phyloP scores from a whole-genome alignment of 805 yeast genomes.

The Myxozyma mucilagina region DNA sequence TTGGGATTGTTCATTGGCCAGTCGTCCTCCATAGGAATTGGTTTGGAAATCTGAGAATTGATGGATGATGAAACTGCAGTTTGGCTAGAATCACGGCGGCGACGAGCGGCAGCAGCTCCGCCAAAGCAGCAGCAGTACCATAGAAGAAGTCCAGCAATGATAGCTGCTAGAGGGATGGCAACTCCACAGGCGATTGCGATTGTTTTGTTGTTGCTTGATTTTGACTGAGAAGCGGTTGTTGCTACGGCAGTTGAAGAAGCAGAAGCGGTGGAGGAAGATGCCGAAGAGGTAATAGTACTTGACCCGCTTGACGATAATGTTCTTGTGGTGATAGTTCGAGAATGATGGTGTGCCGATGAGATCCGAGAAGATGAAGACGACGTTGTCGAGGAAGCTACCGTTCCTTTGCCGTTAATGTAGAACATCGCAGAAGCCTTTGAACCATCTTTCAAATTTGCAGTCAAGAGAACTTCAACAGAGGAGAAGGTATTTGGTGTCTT shows the following conservation, averaged over 20 bases:
- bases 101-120: conserved; percentile 24
- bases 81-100: conserved; percentile 17
- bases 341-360: conserved; percentile 36
- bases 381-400: conserved; percentile 13
- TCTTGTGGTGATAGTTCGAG: conserved; percentile 37
- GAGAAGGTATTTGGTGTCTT: conserved; percentile 55
- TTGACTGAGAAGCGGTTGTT: neutral
- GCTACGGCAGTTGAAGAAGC: conserved; percentile 36
- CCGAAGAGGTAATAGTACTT: conserved; percentile 31
- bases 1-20: conserved; percentile 28
- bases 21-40: conserved; percentile 29
- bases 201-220: conserved; percentile 45
- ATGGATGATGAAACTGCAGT: conserved; percentile 20
- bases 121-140: conserved; percentile 55
- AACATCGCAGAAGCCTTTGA: conserved; percentile 33
- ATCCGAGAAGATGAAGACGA: conserved; percentile 21
- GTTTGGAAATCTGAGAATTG: conserved; percentile 24
- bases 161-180: conserved; percentile 65
- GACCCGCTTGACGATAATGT: conserved; percentile 38
- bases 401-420: conserved; percentile 39
- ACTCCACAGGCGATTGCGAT: conserved; percentile 91
- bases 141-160: conserved; percentile 51
- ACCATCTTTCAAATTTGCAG: conserved; percentile 53
- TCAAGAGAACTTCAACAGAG: conserved; percentile 46
- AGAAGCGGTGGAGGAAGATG: conserved; percentile 29